Evolutionary conservation across 140 eudicot genomes (phyloP).

Genomic region (Cichorium intybus): DNA sequence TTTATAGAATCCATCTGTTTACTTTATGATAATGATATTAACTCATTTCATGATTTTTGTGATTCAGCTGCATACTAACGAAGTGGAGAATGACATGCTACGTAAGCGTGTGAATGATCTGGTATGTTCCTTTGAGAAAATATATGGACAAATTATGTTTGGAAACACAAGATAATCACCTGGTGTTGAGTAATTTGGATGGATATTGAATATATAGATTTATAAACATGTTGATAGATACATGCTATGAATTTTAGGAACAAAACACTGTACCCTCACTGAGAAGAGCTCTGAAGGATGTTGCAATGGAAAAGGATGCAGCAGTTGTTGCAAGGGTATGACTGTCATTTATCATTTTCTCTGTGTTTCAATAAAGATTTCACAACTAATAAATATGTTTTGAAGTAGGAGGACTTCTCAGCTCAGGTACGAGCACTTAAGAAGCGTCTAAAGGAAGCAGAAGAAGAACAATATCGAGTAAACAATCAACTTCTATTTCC

Average conservation of each 20-base stretch:
- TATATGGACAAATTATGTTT: not conserved
- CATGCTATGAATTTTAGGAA: slow-evolving; percentile 52
- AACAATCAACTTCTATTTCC: slow-evolving; percentile 7
- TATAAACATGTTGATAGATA: not conserved
- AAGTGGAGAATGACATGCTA: slow-evolving; percentile 58
- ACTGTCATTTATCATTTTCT: not conserved
- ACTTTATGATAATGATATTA: slow-evolving; percentile 10
- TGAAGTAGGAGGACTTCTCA: slow-evolving; percentile 84
- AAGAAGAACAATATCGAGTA: slow-evolving; percentile 97
- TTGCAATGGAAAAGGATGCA: slow-evolving; percentile 99
- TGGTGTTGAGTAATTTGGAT: slow-evolving; percentile 10
- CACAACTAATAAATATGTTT: slow-evolving; percentile 14
- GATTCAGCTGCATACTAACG: slow-evolving; percentile 68
- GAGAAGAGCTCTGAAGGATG: slow-evolving; percentile 92
- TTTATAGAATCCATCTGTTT: not conserved
- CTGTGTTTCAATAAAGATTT: not conserved
- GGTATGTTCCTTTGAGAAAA: slow-evolving; percentile 41
- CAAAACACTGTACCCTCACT: slow-evolving; percentile 79
- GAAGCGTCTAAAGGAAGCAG: slow-evolving; percentile 89
- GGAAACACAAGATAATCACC: not conserved
- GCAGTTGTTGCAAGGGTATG: slow-evolving; percentile 96
- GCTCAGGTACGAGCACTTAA: slow-evolving; percentile 91
- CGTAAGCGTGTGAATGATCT: slow-evolving; percentile 66
- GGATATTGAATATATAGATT: not conserved
- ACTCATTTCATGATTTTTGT: slow-evolving; percentile 12